These are phyloP conservation scores for Monascus ruber DNA, from an alignment of 2,329 filamentous ascomycete species.

Conservation along the genomic window DNA sequence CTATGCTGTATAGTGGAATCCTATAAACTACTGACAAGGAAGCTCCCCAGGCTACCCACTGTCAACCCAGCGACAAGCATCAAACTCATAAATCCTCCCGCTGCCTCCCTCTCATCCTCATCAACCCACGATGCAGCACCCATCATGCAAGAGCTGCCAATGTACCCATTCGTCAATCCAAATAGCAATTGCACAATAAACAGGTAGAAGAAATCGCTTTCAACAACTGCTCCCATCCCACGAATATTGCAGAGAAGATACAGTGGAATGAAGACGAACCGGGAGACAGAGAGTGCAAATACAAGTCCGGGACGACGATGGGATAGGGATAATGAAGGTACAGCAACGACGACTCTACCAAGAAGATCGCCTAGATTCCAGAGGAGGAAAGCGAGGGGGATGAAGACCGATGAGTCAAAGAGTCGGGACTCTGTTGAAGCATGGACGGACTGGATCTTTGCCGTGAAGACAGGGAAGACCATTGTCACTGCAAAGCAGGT, in stretches of 20 bases:
- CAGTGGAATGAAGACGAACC: constrained; percentile 64
- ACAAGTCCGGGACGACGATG: constrained; percentile 54
- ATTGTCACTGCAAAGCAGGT: constrained; percentile 76
- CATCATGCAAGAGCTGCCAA: constrained; percentile 88
- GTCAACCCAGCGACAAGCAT: constrained; percentile 77
- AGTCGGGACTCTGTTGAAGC: constrained; percentile 41
- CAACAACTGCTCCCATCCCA: constrained; percentile 59
- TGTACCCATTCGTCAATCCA: constrained; percentile 74
- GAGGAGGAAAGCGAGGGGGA: constrained; percentile 78
- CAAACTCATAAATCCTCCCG: constrained; percentile 87
- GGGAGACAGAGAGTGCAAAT: constrained; percentile 54
- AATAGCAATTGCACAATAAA: constrained; percentile 72
- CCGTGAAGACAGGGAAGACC: constrained; percentile 89
- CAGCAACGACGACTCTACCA: constrained; percentile 58
- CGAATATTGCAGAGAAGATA: constrained; percentile 85
- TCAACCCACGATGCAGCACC: constrained; percentile 71
- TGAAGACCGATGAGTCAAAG: constrained; percentile 60
- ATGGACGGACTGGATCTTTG: constrained; percentile 47
- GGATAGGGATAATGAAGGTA: constrained; percentile 45
- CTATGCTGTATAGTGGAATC: too few species aligned
- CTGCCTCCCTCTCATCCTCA: constrained; percentile 71
- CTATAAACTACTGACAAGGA: constrained; percentile 40
- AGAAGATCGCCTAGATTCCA: constrained; percentile 85
- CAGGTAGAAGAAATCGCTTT: constrained; percentile 81
- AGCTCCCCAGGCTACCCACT: constrained; percentile 80